Evolutionary conservation across 2,329 filamentous ascomycete species (phyloP), one percentile per base, ranked within the genome.

Genomic region (Neurospora crassa): DNA sequence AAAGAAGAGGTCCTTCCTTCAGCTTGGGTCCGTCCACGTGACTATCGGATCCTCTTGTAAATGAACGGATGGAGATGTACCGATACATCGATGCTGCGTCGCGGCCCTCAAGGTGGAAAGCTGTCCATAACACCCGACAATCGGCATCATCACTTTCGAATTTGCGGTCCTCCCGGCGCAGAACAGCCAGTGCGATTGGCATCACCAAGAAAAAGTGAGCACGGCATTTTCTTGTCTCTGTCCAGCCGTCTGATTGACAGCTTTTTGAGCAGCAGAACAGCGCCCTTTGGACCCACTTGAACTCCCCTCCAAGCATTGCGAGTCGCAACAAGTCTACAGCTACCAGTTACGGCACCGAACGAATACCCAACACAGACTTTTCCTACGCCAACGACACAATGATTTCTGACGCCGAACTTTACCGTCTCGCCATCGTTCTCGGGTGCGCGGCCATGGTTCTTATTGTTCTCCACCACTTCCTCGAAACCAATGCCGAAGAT

Each of bases 401-500:
- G 96, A 98, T 99, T 80, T 91, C 94, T 80, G 96, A 99, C 89
- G 85, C 87, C 81, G 90, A 96, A 75, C 90, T 99, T 78, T 97
- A 98, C 87, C 88, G 88, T 74, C 89, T 99, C 40, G 94, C 96
- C 81, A 90, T 98, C 81, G 95, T 97, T 81, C 92, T 99, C 72
- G 96, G 96, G 83, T 92, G 90, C 70, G 88, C 90, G 53, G 90
- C 95, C 74, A 95, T 98, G 92, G 85, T 97, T 67, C 87, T 99
- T 73, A 97, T 98, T 75, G 90, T 99, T 40, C 83, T 97, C 40
- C 98, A 99, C 83, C 94, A 98, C 82, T 98, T 96, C 83, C 90
- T 99, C 78, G 95, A 98, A 81, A 88, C 97, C 84, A 98, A 99
- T 79, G 89, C 93, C n/a, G 85, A 77, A 71, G 79, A 81, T 67